Evolutionary conservation across 352 stramenopile genomes (phyloP).

Genomic region (Peronospora belbahrii): DNA sequence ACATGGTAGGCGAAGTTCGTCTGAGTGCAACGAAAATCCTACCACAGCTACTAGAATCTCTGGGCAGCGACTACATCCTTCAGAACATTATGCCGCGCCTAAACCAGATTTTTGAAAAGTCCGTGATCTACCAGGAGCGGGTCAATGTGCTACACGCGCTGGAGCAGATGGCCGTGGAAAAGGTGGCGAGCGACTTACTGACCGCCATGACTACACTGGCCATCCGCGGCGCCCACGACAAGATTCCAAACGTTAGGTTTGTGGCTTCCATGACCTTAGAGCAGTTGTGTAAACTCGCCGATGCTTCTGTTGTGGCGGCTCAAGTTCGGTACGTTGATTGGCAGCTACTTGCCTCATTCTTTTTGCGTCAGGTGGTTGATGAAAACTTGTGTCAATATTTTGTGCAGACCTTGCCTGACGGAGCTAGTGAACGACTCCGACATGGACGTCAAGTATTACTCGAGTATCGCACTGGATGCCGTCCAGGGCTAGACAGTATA

Average conservation of each 20-base stretch:
- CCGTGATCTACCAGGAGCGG: conserved; percentile 81
- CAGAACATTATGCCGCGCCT: conserved; percentile 77
- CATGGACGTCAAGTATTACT: conserved; percentile 85
- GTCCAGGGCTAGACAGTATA: conserved; percentile 53
- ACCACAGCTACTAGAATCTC: conserved; percentile 58
- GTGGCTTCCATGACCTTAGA: conserved; percentile 80
- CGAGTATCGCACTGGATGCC: conserved; percentile 68
- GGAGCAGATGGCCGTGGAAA: conserved; percentile 66
- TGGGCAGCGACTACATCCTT: conserved; percentile 77
- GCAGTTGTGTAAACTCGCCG: conserved; percentile 73
- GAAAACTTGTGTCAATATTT: conserved; percentile 4
- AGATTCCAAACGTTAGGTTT: conserved; percentile 86
- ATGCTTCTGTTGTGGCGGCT: conserved; percentile 50
- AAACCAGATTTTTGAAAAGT: conserved; percentile 78
- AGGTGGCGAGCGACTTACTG: conserved; percentile 63
- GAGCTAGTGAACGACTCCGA: conserved; percentile 73
- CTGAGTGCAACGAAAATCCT: conserved; percentile 88
- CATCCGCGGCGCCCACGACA: conserved; percentile 71
- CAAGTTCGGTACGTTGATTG: conserved; percentile 58
- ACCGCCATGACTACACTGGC: conserved; percentile 51
- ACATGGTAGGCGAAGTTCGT: conserved; percentile 92
- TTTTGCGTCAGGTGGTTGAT: not conserved
- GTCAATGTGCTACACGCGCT: conserved; percentile 78
- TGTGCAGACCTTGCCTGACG: conserved; percentile 56
- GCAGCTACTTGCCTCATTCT: not conserved